phyloP scores from a whole-genome alignment of 495 filamentous ascomycete genomes.

The Lophiostoma macrostomum region DNA sequence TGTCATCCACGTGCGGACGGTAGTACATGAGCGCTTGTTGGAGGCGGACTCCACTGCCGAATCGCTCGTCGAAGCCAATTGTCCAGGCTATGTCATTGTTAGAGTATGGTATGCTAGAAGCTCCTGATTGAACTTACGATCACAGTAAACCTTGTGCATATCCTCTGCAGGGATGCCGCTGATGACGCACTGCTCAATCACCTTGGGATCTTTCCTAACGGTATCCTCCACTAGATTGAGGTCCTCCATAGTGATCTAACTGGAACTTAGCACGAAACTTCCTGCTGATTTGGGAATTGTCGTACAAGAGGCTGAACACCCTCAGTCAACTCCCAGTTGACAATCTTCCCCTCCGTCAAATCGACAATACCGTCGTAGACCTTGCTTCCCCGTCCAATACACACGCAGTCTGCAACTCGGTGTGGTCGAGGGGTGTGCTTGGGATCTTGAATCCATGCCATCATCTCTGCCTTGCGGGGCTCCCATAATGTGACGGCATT shows the following conservation, averaged over 20 bases:
- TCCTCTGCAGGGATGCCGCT: slow-evolving; percentile 82
- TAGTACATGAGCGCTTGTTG: slow-evolving; percentile 98
- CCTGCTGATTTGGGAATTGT: not conserved
- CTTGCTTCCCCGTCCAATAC: slow-evolving; percentile 74
- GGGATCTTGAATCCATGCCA: slow-evolving; percentile 70
- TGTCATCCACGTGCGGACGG: slow-evolving; percentile 78
- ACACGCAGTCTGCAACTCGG: slow-evolving; percentile 79
- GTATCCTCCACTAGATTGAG: slow-evolving; percentile 82
- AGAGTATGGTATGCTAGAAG: not conserved
- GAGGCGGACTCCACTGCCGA: slow-evolving; percentile 73
- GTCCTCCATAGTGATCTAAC: slow-evolving; percentile 90
- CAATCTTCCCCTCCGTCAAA: slow-evolving; percentile 65
- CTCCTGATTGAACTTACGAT: slow-evolving; percentile 56
- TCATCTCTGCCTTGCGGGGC: slow-evolving; percentile 84
- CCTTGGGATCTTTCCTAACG: slow-evolving; percentile 74
- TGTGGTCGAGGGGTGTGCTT: slow-evolving; percentile 60
- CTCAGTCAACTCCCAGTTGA: slow-evolving; percentile 71
- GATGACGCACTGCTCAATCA: slow-evolving; percentile 88
- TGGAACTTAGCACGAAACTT: not conserved
- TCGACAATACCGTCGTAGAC: slow-evolving; percentile 86
- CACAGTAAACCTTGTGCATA: slow-evolving; percentile 91
- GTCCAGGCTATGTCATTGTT: slow-evolving; percentile 70
- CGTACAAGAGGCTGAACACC: slow-evolving; percentile 79
- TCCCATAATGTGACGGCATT: slow-evolving; percentile 88
- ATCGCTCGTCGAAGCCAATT: slow-evolving; percentile 91